These are phyloP conservation scores for Plasmodium berghei DNA, from an alignment of 169 alveolate species.

Conservation along the genomic window DNA sequence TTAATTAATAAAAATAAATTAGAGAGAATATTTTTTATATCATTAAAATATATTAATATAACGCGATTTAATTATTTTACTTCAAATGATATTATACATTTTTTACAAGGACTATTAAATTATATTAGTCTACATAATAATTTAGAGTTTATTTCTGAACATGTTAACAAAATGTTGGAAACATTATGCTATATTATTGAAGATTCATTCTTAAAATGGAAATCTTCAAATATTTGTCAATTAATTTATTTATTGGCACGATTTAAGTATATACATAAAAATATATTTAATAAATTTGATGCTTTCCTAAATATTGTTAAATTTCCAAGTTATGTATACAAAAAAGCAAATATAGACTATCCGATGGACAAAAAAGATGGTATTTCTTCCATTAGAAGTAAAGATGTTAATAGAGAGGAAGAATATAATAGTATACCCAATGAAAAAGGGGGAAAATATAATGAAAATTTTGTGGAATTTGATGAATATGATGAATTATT, in stretches of 20 bases:
- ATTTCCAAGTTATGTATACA: conserved; percentile 38
- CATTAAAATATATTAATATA: conserved; percentile 21
- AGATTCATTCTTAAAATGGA: conserved; percentile 27
- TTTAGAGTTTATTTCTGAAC: not conserved
- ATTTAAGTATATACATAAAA: conserved; percentile 51
- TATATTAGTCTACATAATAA: conserved; percentile 1
- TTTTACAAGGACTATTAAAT: conserved; percentile 57
- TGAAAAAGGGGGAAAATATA: not conserved
- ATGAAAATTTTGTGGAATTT: not conserved
- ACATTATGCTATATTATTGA: conserved; percentile 40
- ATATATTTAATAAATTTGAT: conserved; percentile 50
- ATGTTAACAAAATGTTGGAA: conserved; percentile 14
- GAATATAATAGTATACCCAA: not conserved
- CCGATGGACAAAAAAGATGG: not conserved
- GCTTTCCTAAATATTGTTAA: conserved; percentile 6
- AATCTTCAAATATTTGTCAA: conserved; percentile 53
- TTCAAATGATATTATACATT: conserved; percentile 54
- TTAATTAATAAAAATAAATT: conserved; percentile 21
- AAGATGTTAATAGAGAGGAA: not conserved
- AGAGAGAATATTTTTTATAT: conserved; percentile 13
- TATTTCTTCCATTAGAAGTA: not conserved
- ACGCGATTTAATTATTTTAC: conserved; percentile 59
- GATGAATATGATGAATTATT: not conserved
- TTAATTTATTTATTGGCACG: conserved; percentile 30
- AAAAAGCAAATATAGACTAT: conserved; percentile 6